Evolutionary conservation across 2,329 filamentous ascomycete species (phyloP), one percentile per base, ranked within the genome.

Genomic region (Pyricularia pennisetigena): DNA sequence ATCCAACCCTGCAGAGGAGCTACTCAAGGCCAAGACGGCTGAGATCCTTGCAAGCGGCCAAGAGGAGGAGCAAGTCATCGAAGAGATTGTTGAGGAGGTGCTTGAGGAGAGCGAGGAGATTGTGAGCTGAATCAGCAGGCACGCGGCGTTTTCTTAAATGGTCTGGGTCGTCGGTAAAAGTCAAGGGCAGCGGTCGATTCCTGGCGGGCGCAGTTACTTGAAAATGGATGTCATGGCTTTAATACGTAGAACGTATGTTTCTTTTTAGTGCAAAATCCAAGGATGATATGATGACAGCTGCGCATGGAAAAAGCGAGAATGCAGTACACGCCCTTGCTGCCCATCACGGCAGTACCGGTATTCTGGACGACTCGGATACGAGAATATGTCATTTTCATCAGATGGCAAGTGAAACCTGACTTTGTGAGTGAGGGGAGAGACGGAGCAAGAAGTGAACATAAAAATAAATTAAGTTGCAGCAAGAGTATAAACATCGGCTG

Each of bases 51-150:
- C 82, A 20, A 86, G 85, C 61, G 86, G 87, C 72, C 61, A 68
- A 23, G 88, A 86, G 70, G 87, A 91, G 79, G 91, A 91, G 71
- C 83, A 86, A 74, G 88, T 96, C 71, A 93, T 97, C 71, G 95
- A 98, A 81, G 91, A 94, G 82, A 90, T 92, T 73, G 88, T 92
- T 72, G 90, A 93, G 80, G 94, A 97, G 82, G 94, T 89, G 26
- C 79, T 89, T 67, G 87, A 94, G 80, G 91, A 97, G 86, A 90
- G 84, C 69, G 95, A 98, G 84, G 95, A 98, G 79, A 79, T 88
- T 72, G 76, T 88, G 67, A 74, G 72, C 69, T 79, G 74, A 41
- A 61, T 66, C 2, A n/a, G 4, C 24, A 29, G 16, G 4, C 59
- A 28, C 16, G 26, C 59, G 24, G 59, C 28, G 59, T 62, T 62